Evolutionary conservation across 345 rosid genomes (phyloP).

Genomic region (Aquilaria sinensis): DNA sequence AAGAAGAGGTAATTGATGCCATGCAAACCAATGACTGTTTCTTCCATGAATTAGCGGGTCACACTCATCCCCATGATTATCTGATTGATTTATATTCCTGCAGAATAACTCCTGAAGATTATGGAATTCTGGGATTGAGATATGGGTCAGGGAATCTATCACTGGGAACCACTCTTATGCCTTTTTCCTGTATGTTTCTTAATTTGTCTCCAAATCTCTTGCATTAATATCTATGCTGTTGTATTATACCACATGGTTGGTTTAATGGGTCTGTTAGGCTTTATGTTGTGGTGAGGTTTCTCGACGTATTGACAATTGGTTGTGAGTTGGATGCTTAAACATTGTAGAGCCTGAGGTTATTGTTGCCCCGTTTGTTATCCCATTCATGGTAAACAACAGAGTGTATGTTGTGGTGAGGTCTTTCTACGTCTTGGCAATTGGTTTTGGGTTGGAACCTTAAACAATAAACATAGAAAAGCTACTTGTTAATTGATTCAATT

Average conservation of each 20-base stretch:
- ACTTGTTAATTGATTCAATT: too few relatives aligned
- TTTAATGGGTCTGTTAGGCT: neutral
- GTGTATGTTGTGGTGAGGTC: too few relatives aligned
- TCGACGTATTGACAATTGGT: neutral
- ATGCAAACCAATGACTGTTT: neutral
- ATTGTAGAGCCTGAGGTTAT: too few relatives aligned
- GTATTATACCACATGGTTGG: neutral
- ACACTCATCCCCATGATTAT: conserved; percentile 12
- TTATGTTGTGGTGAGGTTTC: neutral
- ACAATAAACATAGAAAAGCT: too few relatives aligned
- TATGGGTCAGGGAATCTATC: conserved; percentile 71
- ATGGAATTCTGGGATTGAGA: conserved; percentile 78
- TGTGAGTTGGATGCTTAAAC: too few relatives aligned
- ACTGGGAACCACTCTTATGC: conserved; percentile 58
- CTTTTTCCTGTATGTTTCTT: conserved; percentile 41
- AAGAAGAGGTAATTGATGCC: conserved; percentile 38
- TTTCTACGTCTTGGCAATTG: too few relatives aligned
- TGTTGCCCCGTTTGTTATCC: too few relatives aligned
- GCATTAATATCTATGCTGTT: neutral
- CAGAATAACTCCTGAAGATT: conserved; percentile 46
- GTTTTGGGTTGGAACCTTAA: too few relatives aligned
- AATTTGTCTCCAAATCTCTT: conserved; percentile 6
- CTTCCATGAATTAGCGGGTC: neutral
- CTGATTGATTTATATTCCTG: conserved; percentile 12
- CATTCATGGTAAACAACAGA: too few relatives aligned